Evolutionary conservation across 139 green algal species (phyloP), one percentile per base, ranked within the genome.

Genomic region (Pedinophyceae sp.): DNA sequence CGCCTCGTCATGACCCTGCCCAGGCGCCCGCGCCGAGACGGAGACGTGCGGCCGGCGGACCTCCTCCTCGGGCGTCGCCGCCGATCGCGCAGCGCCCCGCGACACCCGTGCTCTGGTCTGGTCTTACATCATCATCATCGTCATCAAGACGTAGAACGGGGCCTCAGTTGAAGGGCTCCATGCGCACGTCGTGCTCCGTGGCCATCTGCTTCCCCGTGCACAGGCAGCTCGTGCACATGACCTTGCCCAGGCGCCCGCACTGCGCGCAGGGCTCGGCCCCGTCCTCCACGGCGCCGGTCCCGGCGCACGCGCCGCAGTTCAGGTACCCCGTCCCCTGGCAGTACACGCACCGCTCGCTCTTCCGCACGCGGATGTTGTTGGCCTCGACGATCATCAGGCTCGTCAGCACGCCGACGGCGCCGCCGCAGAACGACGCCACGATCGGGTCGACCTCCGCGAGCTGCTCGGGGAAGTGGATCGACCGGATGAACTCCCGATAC

Each of bases 201-300:
- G 83, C 86, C 54, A 97, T 64, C 48, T 81, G 65, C 72, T 90
- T 93, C 18, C 85, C 86, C 6, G 89, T 97, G 73, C 85, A 94
- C 27, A 98, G 71, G 74, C 90, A 98, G 16, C 69, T 77, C 2
- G 86, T 93, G 78, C 90, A 98, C 89, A 95, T 96, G 52, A 98
- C 90, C 67, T 95, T 94, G 59, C 82, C 81, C 15, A 76, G 92
- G 41, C 81, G 73, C 2, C 73, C 77, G 65, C 88, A 94, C 34
- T 57, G 63, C 38, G 62, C 52, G 62, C 84, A 93, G 18, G 29
- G 23, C 23, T 49, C 61, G 4, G 34, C 22, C 40, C 23, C 29
- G 27, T 23, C 57, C 48, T 25, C 47, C 2, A 59, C 58, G 20
- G 58, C 2, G 18, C 86, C 84, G 15, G 30, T 61, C 45, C 84